Evolutionary conservation across 2,329 filamentous ascomycete genomes (phyloP).

Genomic region (Diaporthe vexans): DNA sequence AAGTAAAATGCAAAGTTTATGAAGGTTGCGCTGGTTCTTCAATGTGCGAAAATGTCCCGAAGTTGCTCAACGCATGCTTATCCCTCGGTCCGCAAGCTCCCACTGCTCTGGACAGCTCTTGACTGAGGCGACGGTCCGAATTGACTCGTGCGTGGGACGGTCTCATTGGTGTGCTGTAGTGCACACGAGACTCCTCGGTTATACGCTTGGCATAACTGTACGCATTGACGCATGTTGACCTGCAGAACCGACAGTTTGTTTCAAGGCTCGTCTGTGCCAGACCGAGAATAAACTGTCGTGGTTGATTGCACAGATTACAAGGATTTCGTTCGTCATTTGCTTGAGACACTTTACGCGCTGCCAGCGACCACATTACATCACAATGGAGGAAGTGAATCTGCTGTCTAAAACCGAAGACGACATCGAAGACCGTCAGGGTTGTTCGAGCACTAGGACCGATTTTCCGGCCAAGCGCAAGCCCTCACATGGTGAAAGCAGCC

Average conservation of each 20-base stretch:
- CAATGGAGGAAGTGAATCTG: not conserved
- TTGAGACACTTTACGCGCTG: not conserved
- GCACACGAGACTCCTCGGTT: not conserved
- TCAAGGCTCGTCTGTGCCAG: not conserved
- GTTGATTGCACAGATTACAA: not conserved
- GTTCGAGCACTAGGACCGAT: not conserved
- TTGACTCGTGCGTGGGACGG: not conserved
- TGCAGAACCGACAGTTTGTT: not conserved
- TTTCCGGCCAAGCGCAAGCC: not conserved
- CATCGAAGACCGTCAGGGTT: not conserved
- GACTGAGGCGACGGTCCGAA: not conserved
- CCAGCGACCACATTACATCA: not conserved
- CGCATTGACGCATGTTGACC: not conserved
- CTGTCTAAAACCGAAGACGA: not conserved
- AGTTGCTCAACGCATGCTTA: not conserved
- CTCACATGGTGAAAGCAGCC: not conserved
- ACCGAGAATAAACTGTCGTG: not conserved
- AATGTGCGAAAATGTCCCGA: not conserved
- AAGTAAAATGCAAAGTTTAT: not conserved
- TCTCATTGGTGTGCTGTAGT: not conserved
- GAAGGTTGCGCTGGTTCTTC: not conserved
- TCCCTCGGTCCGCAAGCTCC: not conserved
- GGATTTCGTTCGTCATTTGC: not conserved
- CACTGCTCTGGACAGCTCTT: not conserved
- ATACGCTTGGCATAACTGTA: not conserved